Conservation (phyloP, 495 filamentous ascomycete genomes). For the Chaetomium tenue region DNA sequence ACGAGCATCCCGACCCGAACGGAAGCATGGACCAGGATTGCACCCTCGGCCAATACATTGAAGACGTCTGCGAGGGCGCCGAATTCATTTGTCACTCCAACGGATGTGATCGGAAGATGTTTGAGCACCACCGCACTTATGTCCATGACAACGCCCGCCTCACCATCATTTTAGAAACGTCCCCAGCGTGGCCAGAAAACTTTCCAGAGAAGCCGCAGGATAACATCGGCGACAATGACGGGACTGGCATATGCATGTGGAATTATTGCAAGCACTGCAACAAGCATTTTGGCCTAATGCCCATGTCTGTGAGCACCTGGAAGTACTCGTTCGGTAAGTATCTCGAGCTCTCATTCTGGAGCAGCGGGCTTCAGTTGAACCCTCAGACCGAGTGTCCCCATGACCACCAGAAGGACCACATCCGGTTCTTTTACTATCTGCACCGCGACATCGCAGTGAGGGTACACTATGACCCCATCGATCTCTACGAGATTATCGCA, state of each 20-base stretch:
- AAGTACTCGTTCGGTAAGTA: conserved; percentile 99
- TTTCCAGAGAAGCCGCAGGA: conserved; percentile 51
- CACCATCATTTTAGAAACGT: conserved; percentile 79
- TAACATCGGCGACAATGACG: conserved; percentile 32
- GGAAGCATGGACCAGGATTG: conserved; percentile 74
- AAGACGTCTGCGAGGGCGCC: conserved; percentile 78
- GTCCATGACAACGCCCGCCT: conserved; percentile 95
- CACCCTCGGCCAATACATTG: conserved; percentile 92
- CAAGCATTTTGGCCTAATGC: conserved; percentile 81
- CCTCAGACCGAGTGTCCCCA: conserved; percentile 80
- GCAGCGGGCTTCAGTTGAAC: conserved; percentile 72
- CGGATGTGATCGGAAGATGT: conserved; percentile 84
- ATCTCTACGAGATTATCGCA: conserved; percentile 92
- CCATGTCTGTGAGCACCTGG: conserved; percentile 95
- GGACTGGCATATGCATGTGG: conserved; percentile 89
- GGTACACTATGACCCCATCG: conserved; percentile 88
- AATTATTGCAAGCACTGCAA: conserved; percentile 89
- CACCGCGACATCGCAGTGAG: conserved; percentile 68
- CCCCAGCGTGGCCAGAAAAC: conserved; percentile 42
- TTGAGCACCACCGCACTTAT: conserved; percentile 93
- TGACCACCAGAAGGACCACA: conserved; percentile 86
- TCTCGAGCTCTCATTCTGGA: conserved; percentile 95
- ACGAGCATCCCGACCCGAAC: conserved; percentile 69
- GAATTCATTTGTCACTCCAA: conserved; percentile 74
- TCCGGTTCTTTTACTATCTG: conserved; percentile 87